Evolutionary conservation across 1,284 basidiomycete genomes (phyloP).

Genomic region (Entoloma clypeatum): DNA sequence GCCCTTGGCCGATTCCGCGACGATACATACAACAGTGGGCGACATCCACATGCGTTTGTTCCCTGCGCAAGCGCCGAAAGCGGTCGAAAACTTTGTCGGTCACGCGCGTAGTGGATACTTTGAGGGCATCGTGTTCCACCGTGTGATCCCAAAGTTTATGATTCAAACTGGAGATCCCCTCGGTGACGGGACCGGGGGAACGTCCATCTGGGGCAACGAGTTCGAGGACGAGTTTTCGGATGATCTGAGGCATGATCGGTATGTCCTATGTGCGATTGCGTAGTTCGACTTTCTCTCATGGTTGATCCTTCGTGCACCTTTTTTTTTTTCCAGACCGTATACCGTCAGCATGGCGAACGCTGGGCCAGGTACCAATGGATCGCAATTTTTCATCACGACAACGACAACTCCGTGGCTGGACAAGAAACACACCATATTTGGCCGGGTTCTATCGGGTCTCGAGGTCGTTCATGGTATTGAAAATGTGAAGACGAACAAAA

Average conservation of each 20-base stretch:
- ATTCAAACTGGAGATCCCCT: conserved; percentile 97
- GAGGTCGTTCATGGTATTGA: conserved; percentile 88
- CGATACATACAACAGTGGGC: conserved; percentile 93
- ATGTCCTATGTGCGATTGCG: conserved; percentile 20
- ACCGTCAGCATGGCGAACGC: conserved; percentile 99
- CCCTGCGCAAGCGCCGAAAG: conserved; percentile 88
- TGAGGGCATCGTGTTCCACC: conserved; percentile 94
- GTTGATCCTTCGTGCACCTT: background rate
- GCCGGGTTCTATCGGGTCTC: conserved; percentile 76
- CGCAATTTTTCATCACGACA: conserved; percentile 98
- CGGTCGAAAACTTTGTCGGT: conserved; percentile 97
- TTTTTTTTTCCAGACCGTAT: conserved; percentile 63
- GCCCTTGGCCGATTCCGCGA: conserved; percentile 71
- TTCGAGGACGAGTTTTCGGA: conserved; percentile 97
- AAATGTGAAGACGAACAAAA: conserved; percentile 73
- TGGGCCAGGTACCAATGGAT: conserved; percentile 90
- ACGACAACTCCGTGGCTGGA: conserved; percentile 94
- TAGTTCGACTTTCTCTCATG: background rate
- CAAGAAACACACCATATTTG: conserved; percentile 95
- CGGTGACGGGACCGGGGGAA: conserved; percentile 97
- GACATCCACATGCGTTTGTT: conserved; percentile 92
- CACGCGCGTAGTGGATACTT: conserved; percentile 92
- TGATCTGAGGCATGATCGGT: conserved; percentile 88
- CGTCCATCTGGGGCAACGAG: conserved; percentile 89
- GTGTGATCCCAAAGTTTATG: conserved; percentile 99